Base-by-base conservation (phyloP, 2,329 filamentous ascomycete genomes). In the Chaetomium olivaceum region DNA sequence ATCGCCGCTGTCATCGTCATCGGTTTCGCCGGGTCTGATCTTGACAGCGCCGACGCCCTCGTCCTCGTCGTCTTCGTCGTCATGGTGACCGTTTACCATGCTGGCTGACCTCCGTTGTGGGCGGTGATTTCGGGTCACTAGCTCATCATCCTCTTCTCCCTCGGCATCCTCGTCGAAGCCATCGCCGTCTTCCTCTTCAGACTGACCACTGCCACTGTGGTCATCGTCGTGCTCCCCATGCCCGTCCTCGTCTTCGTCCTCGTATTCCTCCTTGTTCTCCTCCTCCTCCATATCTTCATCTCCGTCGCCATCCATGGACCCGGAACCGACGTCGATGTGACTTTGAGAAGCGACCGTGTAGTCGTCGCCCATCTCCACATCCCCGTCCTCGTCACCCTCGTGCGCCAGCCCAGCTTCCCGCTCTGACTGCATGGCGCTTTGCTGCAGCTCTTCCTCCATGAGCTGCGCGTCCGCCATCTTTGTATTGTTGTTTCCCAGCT, bases 41-140 rank as follows among this genome's bases (percentile, higher is more conserved):
- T 87, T 86, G 23, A 87, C 83, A 9, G 84, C 83, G 16, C 84
- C 84, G 1, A 86, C 84, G 2, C 81, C 83, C 71, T 87, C 85
- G 3, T 81, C 81, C 9, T 83, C 79, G 27, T 84, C 81, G 19
- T 81, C 78, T 1, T 77, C 77, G 1, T 1, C 79, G 23, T 57
- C 62, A 3, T 72, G 73, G 33, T 58, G 55, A 27, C 51, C 46
- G 39, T 65, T 65, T 14, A 5, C 69, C 69, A 21, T 67, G 67
- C 19, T 72, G 63, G 21, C 61, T 52, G 67, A 66, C n/a, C 67
- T 70, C 19, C 68, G 70, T 50, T 58, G 71, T 36, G 60, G 63
- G 4, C 58, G 67, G 27, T 58, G 59, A 31, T 57, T 50, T 19
- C 62, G 64, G 3, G 68, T 62, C 1, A 64, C 58, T 29, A 68